Conservation (phyloP, 257 asterid genomes). For the Ligustrum vulgare region DNA sequence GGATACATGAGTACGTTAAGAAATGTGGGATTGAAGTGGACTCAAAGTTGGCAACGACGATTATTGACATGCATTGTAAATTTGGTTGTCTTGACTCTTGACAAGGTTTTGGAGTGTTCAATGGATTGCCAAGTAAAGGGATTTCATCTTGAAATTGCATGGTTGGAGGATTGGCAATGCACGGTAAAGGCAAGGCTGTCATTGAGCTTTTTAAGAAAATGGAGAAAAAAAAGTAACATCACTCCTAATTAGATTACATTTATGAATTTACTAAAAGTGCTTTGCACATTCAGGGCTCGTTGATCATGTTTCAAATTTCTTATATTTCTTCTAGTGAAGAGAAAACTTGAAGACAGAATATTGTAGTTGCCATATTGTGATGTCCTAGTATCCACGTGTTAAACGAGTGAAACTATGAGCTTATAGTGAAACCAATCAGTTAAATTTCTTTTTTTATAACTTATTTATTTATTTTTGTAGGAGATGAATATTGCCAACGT, state of each 20-base stretch:
- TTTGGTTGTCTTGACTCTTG: conserved; percentile 78
- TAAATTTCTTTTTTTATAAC: too few relatives aligned
- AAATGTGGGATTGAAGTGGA: conserved; percentile 49
- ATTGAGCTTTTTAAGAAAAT: conserved; percentile 65
- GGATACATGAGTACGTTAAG: conserved; percentile 51
- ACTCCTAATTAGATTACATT: conserved; percentile 69
- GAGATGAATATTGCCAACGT: too few relatives aligned
- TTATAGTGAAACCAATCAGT: too few relatives aligned
- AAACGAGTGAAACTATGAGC: too few relatives aligned
- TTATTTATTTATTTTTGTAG: too few relatives aligned
- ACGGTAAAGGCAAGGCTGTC: conserved; percentile 71
- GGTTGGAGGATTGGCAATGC: conserved; percentile 89
- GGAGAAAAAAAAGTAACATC: conserved; percentile 48
- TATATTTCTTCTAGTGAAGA: too few relatives aligned
- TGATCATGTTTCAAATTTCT: too few relatives aligned
- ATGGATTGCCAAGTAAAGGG: conserved; percentile 44
- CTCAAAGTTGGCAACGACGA: conserved; percentile 57
- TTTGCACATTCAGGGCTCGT: conserved; percentile 79
- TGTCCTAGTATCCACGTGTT: too few relatives aligned
- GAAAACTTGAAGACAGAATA: too few relatives aligned
- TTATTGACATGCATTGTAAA: conserved; percentile 79
- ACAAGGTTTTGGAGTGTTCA: conserved; percentile 64
- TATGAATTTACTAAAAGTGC: conserved; percentile 75
- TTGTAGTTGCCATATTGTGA: too few relatives aligned
- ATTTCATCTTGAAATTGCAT: conserved; percentile 88